Base-by-base conservation (phyloP, 2,329 filamentous ascomycete species). In the Fusarium guadeloupense region DNA sequence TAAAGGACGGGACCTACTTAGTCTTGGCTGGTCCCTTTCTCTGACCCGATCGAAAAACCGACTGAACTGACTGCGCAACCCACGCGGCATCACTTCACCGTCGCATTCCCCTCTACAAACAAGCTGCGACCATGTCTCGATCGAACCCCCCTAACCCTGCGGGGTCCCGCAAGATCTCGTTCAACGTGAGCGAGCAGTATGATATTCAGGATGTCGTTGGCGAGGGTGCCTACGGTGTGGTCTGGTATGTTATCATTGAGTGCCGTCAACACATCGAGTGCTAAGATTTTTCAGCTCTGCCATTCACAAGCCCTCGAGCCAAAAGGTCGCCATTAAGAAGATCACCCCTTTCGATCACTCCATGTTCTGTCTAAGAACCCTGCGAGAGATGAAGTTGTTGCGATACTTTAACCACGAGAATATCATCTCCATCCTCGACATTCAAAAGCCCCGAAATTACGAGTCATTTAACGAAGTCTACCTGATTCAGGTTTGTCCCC, bases 351-450 rank as follows among this genome's bases (percentile, higher is more conserved):
- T 99, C 78, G 95, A 99, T 74, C 95, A 98, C 77, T 97, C 93
- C 75, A 97, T 97, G 93, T 97, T 97, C 84, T 97, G 94, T 77
- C 81, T 99, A 72, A 86, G 95, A 76, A 99, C 95, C 1, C 83
- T 99, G 67, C 93, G 95, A 77, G 95, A 99, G 81, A 99, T 99
- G 95, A 99, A 99, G 86, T 85, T 99, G 54, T 82, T 99, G 72
- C 87, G 95, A 72, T 98, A 99, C 80, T 99, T 99, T 83, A 99
- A 98, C 81, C 95, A 99, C 76, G 95, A 99, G 80, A 99, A 99
- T 80, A 98, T 99, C 81, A 99, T 99, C 75, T 98, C 93, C 46
- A 99, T 99, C 71, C 88, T 99, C 69, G 95, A 99, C 76, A 99
- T 99, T 70, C 95, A 99, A 80, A 97, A 97, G 81, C 95, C 95